Evolutionary conservation across 371 early-diverging fungal genomes (phyloP), one percentile per base, ranked within the genome.

Genomic region (Mucor sp.): DNA sequence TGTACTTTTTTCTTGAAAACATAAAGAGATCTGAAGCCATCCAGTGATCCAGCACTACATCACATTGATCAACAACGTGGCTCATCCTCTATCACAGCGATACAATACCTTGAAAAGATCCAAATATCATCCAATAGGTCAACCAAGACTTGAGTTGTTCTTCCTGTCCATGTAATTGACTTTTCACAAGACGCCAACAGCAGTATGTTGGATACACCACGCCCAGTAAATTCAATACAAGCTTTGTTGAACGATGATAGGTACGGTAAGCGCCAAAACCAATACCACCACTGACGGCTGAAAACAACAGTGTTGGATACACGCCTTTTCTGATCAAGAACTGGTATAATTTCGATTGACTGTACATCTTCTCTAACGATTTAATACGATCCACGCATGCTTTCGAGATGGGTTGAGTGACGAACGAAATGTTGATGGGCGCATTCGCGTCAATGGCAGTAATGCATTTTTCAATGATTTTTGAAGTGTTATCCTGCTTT

Each of bases 101-200:
- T 23, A 35, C 5, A 11, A 21, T 47, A 83, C 83, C 78, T 77
- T 82, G 82, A 44, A 85, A 64, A 28, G 72, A 75, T 6, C 85
- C 85, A 70, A 78, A 85, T 2, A 83, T 41, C 39, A 81, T 66
- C 85, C 85, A 85, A 65, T 85, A 85, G 53, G 84, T 83, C 23
- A 85, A 63, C 85, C 85, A 85, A 19, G 76, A 67, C 59, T 76
- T 79, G 19, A 69, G 48, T 33, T 65, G 23, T 32, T 63, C 61
- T 37, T 66, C 15, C 1, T 53, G 30, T 27, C 59, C 47, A 30
- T 56, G 15, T 50, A 11, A 25, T 25, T 25, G 50, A 23, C 50
- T 50, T 62, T 69, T 75, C 17, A 75, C 67, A 8, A 70, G 48
- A 41, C 73, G 62, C 80, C 78, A 72, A 57, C 79, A 79, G 19